Evolutionary conservation across 768 basidiomycete genomes (phyloP).

Genomic region (Pisolithus sp.): DNA sequence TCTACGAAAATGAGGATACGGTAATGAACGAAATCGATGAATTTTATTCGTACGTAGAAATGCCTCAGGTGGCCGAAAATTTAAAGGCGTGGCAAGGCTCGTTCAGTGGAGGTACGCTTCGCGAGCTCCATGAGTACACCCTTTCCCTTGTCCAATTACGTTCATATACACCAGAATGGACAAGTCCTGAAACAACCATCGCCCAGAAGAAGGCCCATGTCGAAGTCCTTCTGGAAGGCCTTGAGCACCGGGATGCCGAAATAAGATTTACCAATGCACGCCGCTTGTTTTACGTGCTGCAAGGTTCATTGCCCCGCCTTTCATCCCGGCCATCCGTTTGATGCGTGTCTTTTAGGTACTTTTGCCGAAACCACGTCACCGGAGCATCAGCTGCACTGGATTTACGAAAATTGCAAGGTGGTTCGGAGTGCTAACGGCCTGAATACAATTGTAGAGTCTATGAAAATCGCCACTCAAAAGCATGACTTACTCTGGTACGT

Average conservation of each 20-base stretch:
- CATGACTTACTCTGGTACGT: conserved; percentile 76
- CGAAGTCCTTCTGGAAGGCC: conserved; percentile 73
- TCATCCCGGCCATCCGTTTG: conserved; percentile 4
- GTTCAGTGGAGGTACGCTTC: conserved; percentile 60
- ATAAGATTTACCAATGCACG: conserved; percentile 84
- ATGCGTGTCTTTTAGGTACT: conserved; percentile 48
- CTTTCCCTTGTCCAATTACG: background rate
- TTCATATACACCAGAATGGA: conserved; percentile 58
- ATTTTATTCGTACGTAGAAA: conserved; percentile 96
- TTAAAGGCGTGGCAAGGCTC: conserved; percentile 83
- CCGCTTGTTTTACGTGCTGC: conserved; percentile 82
- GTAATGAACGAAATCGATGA: conserved; percentile 96
- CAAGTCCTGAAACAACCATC: conserved; percentile 45
- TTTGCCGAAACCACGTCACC: conserved; percentile 89
- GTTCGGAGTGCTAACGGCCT: conserved; percentile 82
- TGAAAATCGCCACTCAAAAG: conserved; percentile 84
- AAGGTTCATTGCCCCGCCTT: conserved; percentile 49
- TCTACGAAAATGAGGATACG: conserved; percentile 94
- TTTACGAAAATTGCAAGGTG: conserved; percentile 88
- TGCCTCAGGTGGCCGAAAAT: conserved; percentile 84
- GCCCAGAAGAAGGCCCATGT: conserved; percentile 65
- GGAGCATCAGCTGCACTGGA: conserved; percentile 93
- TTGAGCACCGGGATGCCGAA: conserved; percentile 82
- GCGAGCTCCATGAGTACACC: background rate
- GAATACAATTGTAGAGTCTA: conserved; percentile 73